Conservation (phyloP, 345 rosid species). For the Murraya koenigii region DNA sequence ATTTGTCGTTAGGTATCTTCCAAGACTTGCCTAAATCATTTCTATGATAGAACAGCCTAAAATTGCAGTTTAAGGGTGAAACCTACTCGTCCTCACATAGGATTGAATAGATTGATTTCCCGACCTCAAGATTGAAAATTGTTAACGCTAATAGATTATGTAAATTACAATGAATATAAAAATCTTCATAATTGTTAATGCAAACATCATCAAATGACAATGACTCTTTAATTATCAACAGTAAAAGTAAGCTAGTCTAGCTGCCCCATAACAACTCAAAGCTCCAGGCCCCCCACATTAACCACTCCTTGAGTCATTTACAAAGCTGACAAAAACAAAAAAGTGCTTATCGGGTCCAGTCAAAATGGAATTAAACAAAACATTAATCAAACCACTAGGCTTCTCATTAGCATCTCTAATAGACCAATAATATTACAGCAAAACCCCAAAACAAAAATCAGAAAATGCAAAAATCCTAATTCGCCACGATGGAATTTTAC, state of each 20-base stretch:
- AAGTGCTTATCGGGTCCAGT: slow-evolving; percentile 9
- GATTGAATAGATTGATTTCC: too few species aligned
- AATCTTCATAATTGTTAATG: neutral
- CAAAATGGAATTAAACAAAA: neutral
- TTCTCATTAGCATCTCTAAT: neutral
- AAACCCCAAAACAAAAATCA: neutral
- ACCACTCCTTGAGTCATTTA: slow-evolving; percentile 14
- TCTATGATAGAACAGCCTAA: too few species aligned
- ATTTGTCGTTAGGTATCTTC: too few species aligned
- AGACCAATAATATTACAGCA: neutral
- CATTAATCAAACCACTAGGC: neutral
- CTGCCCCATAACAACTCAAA: slow-evolving; percentile 7
- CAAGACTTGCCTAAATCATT: too few species aligned
- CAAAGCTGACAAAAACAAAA: slow-evolving; percentile 10
- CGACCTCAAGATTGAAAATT: too few species aligned
- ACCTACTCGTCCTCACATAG: too few species aligned
- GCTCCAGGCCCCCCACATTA: slow-evolving; percentile 6
- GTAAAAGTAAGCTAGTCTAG: neutral
- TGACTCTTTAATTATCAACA: neutral
- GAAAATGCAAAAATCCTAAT: neutral
- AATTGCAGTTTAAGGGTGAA: too few species aligned
- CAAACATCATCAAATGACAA: neutral
- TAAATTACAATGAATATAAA: neutral
- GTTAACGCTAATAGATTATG: too few species aligned
- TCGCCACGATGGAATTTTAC: slow-evolving; percentile 20